These are phyloP conservation scores for Cystobasidiopsis lactophilus DNA, from an alignment of 768 basidiomycete genomes.

Conservation along the genomic window DNA sequence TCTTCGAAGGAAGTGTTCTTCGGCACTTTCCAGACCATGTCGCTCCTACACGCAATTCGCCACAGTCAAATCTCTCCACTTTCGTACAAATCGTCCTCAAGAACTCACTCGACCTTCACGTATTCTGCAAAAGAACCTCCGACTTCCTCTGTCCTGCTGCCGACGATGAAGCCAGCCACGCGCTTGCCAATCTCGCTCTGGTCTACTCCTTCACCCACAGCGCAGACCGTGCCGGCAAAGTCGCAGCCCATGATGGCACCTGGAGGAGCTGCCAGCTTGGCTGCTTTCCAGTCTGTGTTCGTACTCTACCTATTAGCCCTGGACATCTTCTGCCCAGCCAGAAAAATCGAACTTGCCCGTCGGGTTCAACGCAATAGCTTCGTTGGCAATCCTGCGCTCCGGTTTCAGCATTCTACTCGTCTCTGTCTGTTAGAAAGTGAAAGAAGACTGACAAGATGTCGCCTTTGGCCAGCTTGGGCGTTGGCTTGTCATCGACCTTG, in stretches of 20 bases:
- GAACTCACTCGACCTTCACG: background rate
- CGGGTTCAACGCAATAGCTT: background rate
- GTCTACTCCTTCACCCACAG: background rate
- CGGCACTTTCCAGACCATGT: background rate
- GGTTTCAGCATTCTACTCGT: no score
- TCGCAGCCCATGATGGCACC: background rate
- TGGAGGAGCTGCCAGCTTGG: background rate
- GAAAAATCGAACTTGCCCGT: background rate
- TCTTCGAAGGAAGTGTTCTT: background rate
- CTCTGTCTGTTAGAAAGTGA: no score
- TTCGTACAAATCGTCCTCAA: background rate
- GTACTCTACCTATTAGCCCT: background rate
- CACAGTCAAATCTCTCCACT: no score
- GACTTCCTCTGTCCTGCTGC: background rate
- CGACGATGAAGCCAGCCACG: background rate
- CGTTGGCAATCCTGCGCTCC: background rate
- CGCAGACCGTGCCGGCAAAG: background rate
- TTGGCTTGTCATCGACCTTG: no score
- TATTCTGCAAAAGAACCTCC: background rate
- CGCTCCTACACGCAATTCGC: background rate
- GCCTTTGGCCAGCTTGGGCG: no score
- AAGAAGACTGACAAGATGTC: no score
- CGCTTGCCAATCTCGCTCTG: background rate
- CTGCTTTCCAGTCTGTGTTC: background rate
- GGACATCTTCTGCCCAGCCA: background rate